Percentiles rank a stretch among this genome's conserved stretches.
phyloP scores from a whole-genome alignment of 2,329 filamentous ascomycete genomes.

The Botrytis elliptica region DNA sequence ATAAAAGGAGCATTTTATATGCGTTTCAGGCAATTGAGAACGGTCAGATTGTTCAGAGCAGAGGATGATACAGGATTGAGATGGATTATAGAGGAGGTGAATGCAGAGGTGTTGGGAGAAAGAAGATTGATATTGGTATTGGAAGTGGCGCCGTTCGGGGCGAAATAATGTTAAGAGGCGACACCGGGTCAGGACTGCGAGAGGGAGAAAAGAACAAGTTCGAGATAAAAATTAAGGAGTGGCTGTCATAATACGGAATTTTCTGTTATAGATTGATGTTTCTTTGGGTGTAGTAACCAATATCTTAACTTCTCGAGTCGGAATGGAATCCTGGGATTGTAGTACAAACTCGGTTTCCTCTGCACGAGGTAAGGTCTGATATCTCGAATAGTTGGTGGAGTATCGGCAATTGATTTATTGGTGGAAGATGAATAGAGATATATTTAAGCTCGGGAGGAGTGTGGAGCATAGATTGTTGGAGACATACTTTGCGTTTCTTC shows the following conservation, averaged over 20 bases:
- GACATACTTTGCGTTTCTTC: not conserved
- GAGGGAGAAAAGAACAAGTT: not conserved
- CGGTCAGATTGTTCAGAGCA: not conserved
- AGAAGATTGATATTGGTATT: not conserved
- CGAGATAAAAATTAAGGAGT: not conserved
- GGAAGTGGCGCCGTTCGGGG: not conserved
- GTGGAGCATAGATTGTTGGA: not conserved
- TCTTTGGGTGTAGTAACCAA: not conserved
- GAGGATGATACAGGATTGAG: not conserved
- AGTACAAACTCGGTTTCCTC: not conserved
- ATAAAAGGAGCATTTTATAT: not conserved
- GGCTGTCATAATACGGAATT: not conserved
- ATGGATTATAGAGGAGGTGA: not conserved
- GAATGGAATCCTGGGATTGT: not conserved
- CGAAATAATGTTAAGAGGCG: not conserved
- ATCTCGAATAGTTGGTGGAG: not conserved
- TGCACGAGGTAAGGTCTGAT: not conserved
- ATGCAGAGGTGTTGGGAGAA: not conserved
- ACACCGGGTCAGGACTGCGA: not conserved
- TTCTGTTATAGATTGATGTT: not conserved
- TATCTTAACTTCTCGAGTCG: not conserved
- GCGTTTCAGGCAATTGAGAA: not conserved
- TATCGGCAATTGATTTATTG: not conserved
- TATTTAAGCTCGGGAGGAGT: not conserved
- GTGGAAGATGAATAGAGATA: not conserved